Percentiles rank a stretch among this genome's conserved stretches.
Conservation (phyloP, 805 yeast genomes). For the Metschnikowia henanensis region DNA sequence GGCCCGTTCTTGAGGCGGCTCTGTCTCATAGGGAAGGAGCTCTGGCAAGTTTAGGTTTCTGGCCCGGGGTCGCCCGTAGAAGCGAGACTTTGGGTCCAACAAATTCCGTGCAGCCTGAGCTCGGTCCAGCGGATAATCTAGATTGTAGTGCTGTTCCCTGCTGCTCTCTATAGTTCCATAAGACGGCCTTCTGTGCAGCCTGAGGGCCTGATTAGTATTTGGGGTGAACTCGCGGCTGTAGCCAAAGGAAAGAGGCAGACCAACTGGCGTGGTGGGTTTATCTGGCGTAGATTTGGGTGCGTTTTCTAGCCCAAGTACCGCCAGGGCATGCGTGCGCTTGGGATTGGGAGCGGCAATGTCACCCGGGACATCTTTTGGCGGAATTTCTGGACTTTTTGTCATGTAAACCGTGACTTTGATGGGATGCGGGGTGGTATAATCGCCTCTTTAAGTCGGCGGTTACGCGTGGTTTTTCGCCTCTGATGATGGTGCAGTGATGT, state of each 20-base stretch:
- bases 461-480: neutral
- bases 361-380: neutral
- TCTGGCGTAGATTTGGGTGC: neutral
- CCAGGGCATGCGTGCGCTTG: constrained; percentile 2
- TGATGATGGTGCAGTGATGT: neutral
- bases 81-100: constrained; percentile 37
- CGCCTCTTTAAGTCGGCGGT: neutral
- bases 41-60: constrained; percentile 43
- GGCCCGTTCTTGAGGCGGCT: constrained; percentile 65
- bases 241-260: neutral
- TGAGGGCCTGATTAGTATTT: constrained; percentile 15
- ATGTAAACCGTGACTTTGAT: neutral
- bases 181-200: constrained; percentile 28
- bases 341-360: neutral
- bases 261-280: neutral
- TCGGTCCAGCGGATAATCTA: constrained; percentile 52
- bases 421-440: neutral
- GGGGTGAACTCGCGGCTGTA: constrained; percentile 22
- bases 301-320: neutral
- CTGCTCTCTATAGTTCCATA: constrained; percentile 29
- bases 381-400: neutral
- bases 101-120: constrained; percentile 27
- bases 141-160: constrained; percentile 40
- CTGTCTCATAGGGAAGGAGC: constrained; percentile 74
- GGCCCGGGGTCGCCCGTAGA: constrained; percentile 37